These are phyloP conservation scores for Globisporangium viniferum DNA, from an alignment of 352 stramenopile genomes.

Conservation along the genomic window DNA sequence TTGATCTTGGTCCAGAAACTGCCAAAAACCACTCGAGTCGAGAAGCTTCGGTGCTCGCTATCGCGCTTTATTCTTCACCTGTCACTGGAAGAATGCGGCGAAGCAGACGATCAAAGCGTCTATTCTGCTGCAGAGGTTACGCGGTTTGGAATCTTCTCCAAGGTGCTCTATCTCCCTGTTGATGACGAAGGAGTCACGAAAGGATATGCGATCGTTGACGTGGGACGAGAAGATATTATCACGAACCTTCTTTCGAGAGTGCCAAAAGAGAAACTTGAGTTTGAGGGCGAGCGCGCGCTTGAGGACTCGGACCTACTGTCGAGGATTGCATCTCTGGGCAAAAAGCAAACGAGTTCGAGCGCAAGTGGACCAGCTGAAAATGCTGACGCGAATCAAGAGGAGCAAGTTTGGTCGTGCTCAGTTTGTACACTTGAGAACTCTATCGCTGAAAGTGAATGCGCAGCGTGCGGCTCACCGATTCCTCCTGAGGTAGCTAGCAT, in stretches of 20 bases:
- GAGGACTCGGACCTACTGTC: constrained; percentile 39
- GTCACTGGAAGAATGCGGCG: constrained; percentile 68
- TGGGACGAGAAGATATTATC: constrained; percentile 66
- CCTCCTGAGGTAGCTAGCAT: constrained; percentile 39
- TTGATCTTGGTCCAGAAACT: constrained; percentile 69
- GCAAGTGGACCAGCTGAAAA: background rate
- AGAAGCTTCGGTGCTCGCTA: constrained; percentile 33
- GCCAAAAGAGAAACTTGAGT: constrained; percentile 47
- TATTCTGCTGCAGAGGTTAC: constrained; percentile 60
- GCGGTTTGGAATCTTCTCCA: constrained; percentile 59
- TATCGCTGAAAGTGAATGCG: constrained; percentile 51
- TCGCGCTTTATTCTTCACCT: constrained; percentile 64
- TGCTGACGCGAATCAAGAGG: constrained; percentile 13
- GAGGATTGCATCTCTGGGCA: constrained; percentile 23
- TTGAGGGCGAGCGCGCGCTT: constrained; percentile 48
- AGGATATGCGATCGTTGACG: constrained; percentile 66
- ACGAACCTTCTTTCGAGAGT: constrained; percentile 43
- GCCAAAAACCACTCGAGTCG: constrained; percentile 46
- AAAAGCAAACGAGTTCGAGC: background rate
- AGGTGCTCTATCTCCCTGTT: constrained; percentile 56
- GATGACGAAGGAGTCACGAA: constrained; percentile 39
- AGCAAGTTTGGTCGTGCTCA: constrained; percentile 52
- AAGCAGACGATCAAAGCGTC: constrained; percentile 75
- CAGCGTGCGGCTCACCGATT: constrained; percentile 61
- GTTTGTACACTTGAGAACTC: constrained; percentile 75